A percentile compares a stretch with the other conserved stretches of the same genome.
phyloP scores from a whole-genome alignment of 768 basidiomycete genomes.

The Cyathus striatus region DNA sequence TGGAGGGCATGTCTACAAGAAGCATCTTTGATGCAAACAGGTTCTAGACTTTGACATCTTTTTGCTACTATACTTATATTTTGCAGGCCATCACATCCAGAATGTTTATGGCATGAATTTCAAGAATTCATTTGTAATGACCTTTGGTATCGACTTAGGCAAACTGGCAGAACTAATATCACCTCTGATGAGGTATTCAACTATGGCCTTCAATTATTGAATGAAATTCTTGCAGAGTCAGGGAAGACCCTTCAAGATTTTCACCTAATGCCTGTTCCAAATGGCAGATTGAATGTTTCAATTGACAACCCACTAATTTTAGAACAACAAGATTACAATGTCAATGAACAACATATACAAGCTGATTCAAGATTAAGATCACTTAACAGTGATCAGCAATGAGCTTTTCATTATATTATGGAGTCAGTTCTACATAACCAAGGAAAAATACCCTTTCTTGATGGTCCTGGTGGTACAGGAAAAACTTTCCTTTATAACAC shows the following conservation, averaged over 20 bases:
- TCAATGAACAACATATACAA: constrained; percentile 7
- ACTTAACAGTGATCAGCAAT: constrained; percentile 25
- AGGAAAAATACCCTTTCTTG: constrained; percentile 28
- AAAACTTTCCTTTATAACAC: constrained; percentile 42
- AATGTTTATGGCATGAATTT: constrained; percentile 28
- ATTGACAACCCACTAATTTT: constrained; percentile 18
- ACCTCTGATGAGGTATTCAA: constrained; percentile 26
- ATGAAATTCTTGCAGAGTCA: constrained; percentile 16
- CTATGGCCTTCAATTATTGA: constrained; percentile 36
- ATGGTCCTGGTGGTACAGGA: constrained; percentile 39
- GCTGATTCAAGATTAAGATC: constrained; percentile 1
- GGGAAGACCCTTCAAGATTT: constrained; percentile 17
- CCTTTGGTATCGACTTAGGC: constrained; percentile 15
- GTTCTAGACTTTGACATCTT: constrained; percentile 22
- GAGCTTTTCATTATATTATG: constrained; percentile 22
- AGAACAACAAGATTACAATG: constrained; percentile 11
- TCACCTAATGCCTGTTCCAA: constrained; percentile 19
- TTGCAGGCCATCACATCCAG: constrained; percentile 27
- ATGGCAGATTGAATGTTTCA: constrained; percentile 14
- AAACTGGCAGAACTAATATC: constrained; percentile 7
- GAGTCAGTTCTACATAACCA: constrained; percentile 13
- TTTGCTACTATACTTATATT: constrained; percentile 35
- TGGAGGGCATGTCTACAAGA: constrained; percentile 32
- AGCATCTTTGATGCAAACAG: constrained; percentile 27
- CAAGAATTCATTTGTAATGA: constrained; percentile 35